Conservation (phyloP, 148 eudicot species). For the Spergularia bocconei region DNA sequence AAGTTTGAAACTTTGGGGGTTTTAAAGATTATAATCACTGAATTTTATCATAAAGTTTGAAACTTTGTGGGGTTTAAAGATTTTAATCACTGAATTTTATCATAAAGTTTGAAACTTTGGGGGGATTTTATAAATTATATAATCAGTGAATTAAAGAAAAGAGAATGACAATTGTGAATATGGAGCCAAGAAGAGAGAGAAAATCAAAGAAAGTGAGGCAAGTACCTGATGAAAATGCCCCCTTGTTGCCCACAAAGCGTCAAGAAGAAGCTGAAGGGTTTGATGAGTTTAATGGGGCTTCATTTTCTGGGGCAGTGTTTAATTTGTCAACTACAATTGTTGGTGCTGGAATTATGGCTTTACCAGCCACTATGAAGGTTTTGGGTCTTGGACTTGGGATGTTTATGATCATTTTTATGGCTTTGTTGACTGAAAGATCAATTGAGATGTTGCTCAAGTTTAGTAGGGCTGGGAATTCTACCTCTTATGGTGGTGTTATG, state of each 20-base stretch:
- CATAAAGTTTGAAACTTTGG: constrained; percentile 9
- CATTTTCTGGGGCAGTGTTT: constrained; percentile 62
- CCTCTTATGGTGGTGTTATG: constrained; percentile 61
- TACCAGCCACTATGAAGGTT: constrained; percentile 77
- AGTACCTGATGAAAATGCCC: constrained; percentile 38
- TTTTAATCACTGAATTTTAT: not conserved
- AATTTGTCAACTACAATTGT: constrained; percentile 75
- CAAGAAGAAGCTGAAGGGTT: constrained; percentile 24
- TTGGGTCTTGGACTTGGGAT: constrained; percentile 59
- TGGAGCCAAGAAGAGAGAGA: constrained; percentile 22
- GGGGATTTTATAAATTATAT: not conserved
- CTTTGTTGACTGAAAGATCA: constrained; percentile 53
- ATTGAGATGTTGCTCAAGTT: constrained; percentile 54
- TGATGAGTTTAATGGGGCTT: constrained; percentile 64
- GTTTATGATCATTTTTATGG: constrained; percentile 48
- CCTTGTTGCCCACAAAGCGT: constrained; percentile 43
- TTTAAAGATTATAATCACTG: not conserved
- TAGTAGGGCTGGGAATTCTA: constrained; percentile 42
- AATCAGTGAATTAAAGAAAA: not conserved
- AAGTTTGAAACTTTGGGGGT: constrained; percentile 5
- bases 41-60: not conserved
- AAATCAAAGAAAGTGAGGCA: constrained; percentile 32
- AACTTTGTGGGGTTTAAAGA: not conserved
- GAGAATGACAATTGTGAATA: constrained; percentile 27
- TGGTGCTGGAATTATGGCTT: constrained; percentile 83